Evolutionary conservation across 768 basidiomycete genomes (phyloP), one percentile per base, ranked within the genome.

Genomic region (Amanita phalloides): DNA sequence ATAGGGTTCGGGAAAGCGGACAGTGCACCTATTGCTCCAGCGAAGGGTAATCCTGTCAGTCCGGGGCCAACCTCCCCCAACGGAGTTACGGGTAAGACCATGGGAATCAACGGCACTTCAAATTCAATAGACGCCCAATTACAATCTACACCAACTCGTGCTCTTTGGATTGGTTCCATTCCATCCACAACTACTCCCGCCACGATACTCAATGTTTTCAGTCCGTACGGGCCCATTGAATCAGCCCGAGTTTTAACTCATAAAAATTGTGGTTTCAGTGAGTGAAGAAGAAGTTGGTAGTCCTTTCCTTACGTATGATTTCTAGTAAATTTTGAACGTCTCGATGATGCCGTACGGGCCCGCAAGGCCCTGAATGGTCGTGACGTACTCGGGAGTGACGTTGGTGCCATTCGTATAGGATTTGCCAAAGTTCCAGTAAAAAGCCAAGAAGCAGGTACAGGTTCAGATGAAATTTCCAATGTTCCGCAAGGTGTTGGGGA

Each of bases 1-100:
- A 94, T 99, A 61, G 96, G 96, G 2, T 99, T 96, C 63, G 96
- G 95, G 23, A 99, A 98, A 65, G 92, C 92, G 1, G 94, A 97
- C 61, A 94, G 92, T 58, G 95, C 91, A 4, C 95, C 95, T 28
- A 83, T 90, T 37, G 88, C 91, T 6, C 88, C 91, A 13, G 82
- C 89, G 32, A 90, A 90, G 59, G 86, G 86, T 23, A 76, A 76
- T 23, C 71, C 82, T 11, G 75, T 78, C 45, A 82, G 76, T 57
- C 78, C 84, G 26, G 75, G 79, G 13, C 74, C 84, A 11, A 78
- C 84, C 2, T 82, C 86, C 0, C 81, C 87, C 13, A 76, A 78
- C 47, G 65, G 66, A 26, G 57, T 65, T 23, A 63, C 71, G 7
- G 65, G 71, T 50, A 83, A 85, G 62, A 56, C 68, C 45, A 50